Evolutionary conservation across 345 rosid species (phyloP), one percentile per base, ranked within the genome.

Genomic region (Rhodomyrtus tomentosa): DNA sequence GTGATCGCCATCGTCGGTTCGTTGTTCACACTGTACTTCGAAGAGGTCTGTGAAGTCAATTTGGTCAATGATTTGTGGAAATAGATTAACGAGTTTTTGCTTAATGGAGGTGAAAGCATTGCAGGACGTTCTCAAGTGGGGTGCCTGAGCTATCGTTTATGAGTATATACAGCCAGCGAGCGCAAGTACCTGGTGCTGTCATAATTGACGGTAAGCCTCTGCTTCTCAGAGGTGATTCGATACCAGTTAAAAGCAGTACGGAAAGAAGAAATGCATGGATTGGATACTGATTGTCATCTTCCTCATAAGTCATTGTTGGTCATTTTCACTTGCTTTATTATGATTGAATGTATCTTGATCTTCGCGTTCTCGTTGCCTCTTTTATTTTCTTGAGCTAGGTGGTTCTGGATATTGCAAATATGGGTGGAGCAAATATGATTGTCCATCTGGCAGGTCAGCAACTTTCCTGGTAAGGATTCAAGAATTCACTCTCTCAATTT

Each of bases 371-470:
- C 5, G 36, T 59, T 81, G 29, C 54, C 32, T 86, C 21, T 58
- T 83, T 40, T 21, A 24, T 82, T 8, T 25, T 10, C 83, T 50
- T 25, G 84, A 51, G 74, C 85, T 82, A 96, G 99, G 98, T 89
- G 98, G 99, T 82, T 94, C 98, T 50, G 99, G 99, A 59, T 95
- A 95, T 86, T 94, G 98, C 88, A 96, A 96, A 87, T 95, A 62
- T 90, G 99, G 98, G 12, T 91, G 99, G 99, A 96, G 96, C 92
- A 93, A 93, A 85, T 90, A 84, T 90, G 90, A 85, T 86, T 6
- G 87, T 85, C 99, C 98, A 52, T 93, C 97, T 86, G 99, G 95
- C 38, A 91, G 89, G 25, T 90, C 93, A 24, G 94, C 98, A 24
- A 95, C 99, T 50, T 96, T 95, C 88, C 84, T 93, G 95, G 99